Base-by-base conservation (phyloP, 2,329 filamentous ascomycete genomes). In the Penicillium paneum region DNA sequence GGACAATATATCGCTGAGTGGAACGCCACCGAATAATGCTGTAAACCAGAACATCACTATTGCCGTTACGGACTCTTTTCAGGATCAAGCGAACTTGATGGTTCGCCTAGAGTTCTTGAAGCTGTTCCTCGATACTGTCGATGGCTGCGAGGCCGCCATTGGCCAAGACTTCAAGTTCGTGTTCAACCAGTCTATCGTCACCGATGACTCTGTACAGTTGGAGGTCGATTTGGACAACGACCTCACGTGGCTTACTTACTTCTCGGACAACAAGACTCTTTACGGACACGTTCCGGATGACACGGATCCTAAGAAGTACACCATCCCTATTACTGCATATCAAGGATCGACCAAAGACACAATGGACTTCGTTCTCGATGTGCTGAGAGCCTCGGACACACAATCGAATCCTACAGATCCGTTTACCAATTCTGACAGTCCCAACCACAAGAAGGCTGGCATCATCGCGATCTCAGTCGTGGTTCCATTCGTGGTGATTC, bases 1-100 rank as follows among this genome's bases (percentile, higher is more conserved):
- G 2, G 63, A 74, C 8, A 85, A 84, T 0, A 81, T 91, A 67
- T 75, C 74, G 0, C 72, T 96, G 7, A 79, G 74, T 31, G 91
- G 91, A 2, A 87, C 75, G 1, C 84, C 88, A 3, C 83, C 85
- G 0, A 65, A 76, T n/a, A 75, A 78, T 47, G 81, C 83, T 3
- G 76, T 77, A 45, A 82, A 85, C 4, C 78, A 81, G 28, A 87
- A 87, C 60, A 79, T 93, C 36, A 83, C 79, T 0, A 74, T 91
- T 39, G 76, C 76, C 5, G 81, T 85, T 2, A 75, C 73, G 7
- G 87, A 90, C 64, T 75, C 74, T n/a, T 83, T 80, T 57, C 79
- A 78, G 6, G 82, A 90, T 65, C 73, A 72, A 5, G 80, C 88
- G 7, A 83, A 80, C 45, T 75, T 84, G 13, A 82, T 82, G 0